Percentiles rank a stretch among this genome's conserved stretches.
Conservation (phyloP, 2,329 filamentous ascomycete genomes). For the Aureobasidium lini region DNA sequence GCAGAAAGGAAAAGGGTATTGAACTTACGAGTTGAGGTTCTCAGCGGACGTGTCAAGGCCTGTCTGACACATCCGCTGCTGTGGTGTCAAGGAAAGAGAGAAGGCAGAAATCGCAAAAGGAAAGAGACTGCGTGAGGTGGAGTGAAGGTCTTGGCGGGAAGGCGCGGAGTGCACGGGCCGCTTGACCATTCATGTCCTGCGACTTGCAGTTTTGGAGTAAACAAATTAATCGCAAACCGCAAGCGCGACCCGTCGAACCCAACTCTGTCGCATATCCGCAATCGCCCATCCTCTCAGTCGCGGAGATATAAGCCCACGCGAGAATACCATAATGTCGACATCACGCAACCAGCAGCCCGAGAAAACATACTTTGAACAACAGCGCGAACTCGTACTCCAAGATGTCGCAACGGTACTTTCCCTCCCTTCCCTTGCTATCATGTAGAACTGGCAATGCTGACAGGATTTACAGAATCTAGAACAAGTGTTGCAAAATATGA, state of each 20-base stretch:
- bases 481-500: constrained; percentile 89
- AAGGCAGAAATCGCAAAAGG: not conserved
- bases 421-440: not conserved
- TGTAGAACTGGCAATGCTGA: not conserved
- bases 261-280: not conserved
- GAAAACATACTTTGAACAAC: constrained; percentile 64
- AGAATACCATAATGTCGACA: constrained; percentile 1
- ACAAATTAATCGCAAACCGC: not conserved
- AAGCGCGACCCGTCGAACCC: not conserved
- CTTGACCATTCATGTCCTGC: not conserved
- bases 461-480: constrained; percentile 56
- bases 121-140: not conserved
- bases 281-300: too few species aligned
- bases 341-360: constrained; percentile 29
- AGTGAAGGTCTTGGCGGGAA: not conserved
- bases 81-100: not conserved
- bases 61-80: not conserved
- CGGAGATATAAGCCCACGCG: not conserved
- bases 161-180: not conserved
- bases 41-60: not conserved
- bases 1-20: not conserved
- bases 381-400: constrained; percentile 61
- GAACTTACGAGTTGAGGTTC: not conserved
- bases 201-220: not conserved
- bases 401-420: constrained; percentile 61